phyloP scores from a whole-genome alignment of 805 yeast species.

The Candida namnaoensis region DNA sequence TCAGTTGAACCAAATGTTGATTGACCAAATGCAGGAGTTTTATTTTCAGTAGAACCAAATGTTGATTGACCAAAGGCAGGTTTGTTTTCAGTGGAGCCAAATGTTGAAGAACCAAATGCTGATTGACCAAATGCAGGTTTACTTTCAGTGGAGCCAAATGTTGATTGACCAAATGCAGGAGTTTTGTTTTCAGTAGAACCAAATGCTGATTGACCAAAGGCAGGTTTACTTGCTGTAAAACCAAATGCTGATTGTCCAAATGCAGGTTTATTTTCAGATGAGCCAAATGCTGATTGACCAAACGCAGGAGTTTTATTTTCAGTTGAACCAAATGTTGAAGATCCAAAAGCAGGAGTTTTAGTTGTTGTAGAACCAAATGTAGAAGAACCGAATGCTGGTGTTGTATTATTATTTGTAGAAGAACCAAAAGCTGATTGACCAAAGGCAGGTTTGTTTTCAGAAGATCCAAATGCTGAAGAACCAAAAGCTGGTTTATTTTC shows the following conservation, averaged over 20 bases:
- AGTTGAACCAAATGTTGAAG: conserved; percentile 15
- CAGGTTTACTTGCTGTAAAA: conserved; percentile 7
- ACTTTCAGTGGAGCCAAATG: conserved; percentile 6
- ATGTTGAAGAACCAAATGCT: no score
- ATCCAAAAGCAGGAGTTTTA: conserved; percentile 18
- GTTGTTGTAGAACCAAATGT: conserved; percentile 10
- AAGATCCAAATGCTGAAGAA: conserved; percentile 4
- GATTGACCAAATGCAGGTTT: conserved; percentile 9
- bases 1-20: conserved; percentile 13
- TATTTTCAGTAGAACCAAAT: conserved; percentile 4
- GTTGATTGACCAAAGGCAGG: conserved; percentile 13
- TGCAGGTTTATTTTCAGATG: conserved; percentile 3
- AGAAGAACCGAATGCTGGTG: conserved; percentile 16
- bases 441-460: conserved; percentile 2
- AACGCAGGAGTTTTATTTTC: conserved; percentile 9
- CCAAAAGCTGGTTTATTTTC: conserved; percentile 16
- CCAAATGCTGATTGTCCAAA: conserved; percentile 4
- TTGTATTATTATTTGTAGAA: conserved; percentile 2
- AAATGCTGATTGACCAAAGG: conserved; percentile 18
- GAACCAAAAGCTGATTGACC: conserved; percentile 5
- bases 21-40: conserved; percentile 15
- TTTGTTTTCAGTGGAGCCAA: conserved; percentile 9
- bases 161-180: conserved; percentile 6
- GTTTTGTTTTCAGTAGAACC: conserved; percentile 6
- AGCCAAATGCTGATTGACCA: conserved; percentile 9